Base-by-base conservation (phyloP, 2,329 filamentous ascomycete species). In the Amauroascus niger region DNA sequence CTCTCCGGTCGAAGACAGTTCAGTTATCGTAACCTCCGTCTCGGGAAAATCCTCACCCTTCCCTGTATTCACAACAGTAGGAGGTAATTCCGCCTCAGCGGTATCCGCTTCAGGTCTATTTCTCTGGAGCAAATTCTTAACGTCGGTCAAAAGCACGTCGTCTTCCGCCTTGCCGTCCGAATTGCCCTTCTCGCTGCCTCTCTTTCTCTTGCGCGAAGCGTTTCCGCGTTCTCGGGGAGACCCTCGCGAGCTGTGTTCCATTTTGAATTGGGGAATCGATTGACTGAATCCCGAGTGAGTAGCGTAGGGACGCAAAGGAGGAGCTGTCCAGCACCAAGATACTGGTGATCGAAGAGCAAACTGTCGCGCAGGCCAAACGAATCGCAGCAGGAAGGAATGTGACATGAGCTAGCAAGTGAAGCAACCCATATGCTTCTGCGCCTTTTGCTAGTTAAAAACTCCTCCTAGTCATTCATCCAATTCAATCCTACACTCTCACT, bases 1-100 rank as follows among this genome's bases (percentile, higher is more conserved):
- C 61, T 97, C 93, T 51, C 93, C 93, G 0, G 88, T 95, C 0
- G 91, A 97, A 0, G 91, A 95, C 32, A 97, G 76, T 60, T 87
- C 81, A 6, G 82, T 70, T 55, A 97, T 83, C n/a, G 85, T 82
- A 39, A 97, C 80, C 51, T 95, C 84, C 39, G 93, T 81, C 66
- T 95, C 87, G 5, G 81, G 79, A 55, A 86, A 86, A 37, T 16
- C 16, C 11, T 58, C 76, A 75, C 59, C 84, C 79, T 1, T 87
- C 86, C 1, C 89, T 6, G 45, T 43, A 35, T 55, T 60, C 20
- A 57, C 53, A n/a, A 60, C 55, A 24, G 59, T 55, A 16, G 63
- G 57, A 41, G 56, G 59, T 59, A 1, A 64, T 2, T 59, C 62
- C 5, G 61, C 58, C 3, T 66, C 65, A 28, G 22, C 60, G 56